phyloP scores from a whole-genome alignment of 257 asterid genomes.

The Voacanga thouarsii region DNA sequence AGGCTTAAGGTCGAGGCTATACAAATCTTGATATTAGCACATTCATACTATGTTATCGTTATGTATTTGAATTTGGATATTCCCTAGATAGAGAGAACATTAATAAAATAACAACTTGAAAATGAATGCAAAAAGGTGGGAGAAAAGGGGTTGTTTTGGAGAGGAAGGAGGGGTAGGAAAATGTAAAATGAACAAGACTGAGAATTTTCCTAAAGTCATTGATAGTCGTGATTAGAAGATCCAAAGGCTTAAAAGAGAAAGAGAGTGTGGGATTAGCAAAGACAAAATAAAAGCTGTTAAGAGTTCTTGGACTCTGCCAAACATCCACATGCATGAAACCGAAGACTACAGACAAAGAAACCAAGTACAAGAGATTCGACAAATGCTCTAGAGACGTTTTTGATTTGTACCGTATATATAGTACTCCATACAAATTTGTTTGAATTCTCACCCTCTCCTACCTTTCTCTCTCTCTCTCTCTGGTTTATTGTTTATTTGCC shows the following conservation, averaged over 20 bases:
- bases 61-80: too few species aligned
- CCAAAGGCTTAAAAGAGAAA: constrained; percentile 19
- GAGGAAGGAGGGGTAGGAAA: neutral
- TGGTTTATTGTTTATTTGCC: constrained; percentile 21
- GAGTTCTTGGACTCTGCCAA: constrained; percentile 31
- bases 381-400: constrained; percentile 28
- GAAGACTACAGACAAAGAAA: constrained; percentile 44
- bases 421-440: constrained; percentile 2
- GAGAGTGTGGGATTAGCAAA: constrained; percentile 34
- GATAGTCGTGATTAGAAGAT: constrained; percentile 25
- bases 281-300: constrained; percentile 36
- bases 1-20: too few species aligned
- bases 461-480: neutral
- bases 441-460: neutral
- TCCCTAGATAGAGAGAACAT: too few species aligned
- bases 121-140: too few species aligned
- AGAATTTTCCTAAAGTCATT: neutral
- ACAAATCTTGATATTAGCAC: too few species aligned
- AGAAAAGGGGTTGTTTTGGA: neutral
- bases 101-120: too few species aligned
- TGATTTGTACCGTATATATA: neutral
- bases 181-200: neutral
- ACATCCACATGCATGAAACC: constrained; percentile 46
- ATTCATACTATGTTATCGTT: too few species aligned
- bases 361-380: constrained; percentile 54